Evolutionary conservation across 495 filamentous ascomycete genomes (phyloP), one percentile per base, ranked within the genome.

Genomic region (Penicillium goetzii): DNA sequence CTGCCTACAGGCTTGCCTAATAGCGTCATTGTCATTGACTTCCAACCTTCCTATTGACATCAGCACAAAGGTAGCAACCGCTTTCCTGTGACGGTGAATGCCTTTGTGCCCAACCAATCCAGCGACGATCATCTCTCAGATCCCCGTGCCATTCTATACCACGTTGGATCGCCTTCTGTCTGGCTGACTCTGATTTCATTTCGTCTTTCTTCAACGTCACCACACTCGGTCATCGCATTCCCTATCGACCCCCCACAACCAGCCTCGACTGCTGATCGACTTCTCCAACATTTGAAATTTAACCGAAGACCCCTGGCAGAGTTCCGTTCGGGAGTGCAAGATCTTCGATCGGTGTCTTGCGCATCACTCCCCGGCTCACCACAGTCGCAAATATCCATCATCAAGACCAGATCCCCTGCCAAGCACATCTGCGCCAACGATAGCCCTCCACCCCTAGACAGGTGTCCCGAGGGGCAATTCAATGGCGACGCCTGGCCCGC

Each of bases 401-500:
- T 30, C 47, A 3, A 17, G 0, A 30, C 21, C 41, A 23, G 11
- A 30, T 51, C 25, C 25, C 25, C 14, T 40, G 36, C 11, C 40
- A 43, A 11, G 14, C 23, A 30, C 15, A 55, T 17, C 7, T 38
- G 8, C n/a, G 17, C 1, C 52, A 17, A 23, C 9, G 21, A 55
- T 38, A 34, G 32, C n/a, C 52, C 5, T 23, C 10, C 58, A 58
- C 56, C 38, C 36, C 65, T 59, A 58, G 57, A 52, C 56, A 56
- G 23, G 40, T 41, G 45, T 62, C 43, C 43, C 19, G 58, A 62
- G 62, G 63, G 60, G 41, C 57, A 59, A 52, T 68, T 68, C 72
- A 71, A 82, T 82, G 80, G 78, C 75, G 58, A 62, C 68, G 51
- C 58, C 68, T 59, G 50, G 25, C 55, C 68, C 68, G 63, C 68